phyloP scores from a whole-genome alignment of 352 stramenopile genomes.

The Phytophthora idaei region DNA sequence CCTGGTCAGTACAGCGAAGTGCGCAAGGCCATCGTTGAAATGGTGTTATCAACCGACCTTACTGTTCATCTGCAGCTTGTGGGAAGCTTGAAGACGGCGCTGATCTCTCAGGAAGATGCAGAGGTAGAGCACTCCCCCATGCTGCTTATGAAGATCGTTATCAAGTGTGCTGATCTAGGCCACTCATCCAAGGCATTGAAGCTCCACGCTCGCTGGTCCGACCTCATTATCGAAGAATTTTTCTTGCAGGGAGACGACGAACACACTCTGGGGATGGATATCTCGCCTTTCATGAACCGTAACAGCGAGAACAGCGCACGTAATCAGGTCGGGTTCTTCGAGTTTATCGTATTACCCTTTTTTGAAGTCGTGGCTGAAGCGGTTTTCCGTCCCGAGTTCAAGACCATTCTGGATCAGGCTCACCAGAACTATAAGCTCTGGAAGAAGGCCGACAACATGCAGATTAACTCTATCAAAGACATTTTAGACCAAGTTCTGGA shows the following conservation, averaged over 20 bases:
- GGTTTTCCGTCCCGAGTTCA: conserved; percentile 78
- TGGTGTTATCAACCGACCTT: conserved; percentile 87
- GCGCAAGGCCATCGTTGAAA: conserved; percentile 84
- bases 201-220: conserved; percentile 89
- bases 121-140: conserved; percentile 81
- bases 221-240: conserved; percentile 95
- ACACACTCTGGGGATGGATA: conserved; percentile 84
- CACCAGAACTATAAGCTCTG: conserved; percentile 86
- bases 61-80: conserved; percentile 83
- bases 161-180: conserved; percentile 92
- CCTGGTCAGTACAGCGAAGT: conserved; percentile 65
- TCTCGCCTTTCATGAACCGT: conserved; percentile 94
- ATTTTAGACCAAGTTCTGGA: conserved; percentile 83
- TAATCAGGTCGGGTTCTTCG: conserved; percentile 87
- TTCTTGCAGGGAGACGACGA: conserved; percentile 95
- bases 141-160: conserved; percentile 88
- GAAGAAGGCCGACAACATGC: conserved; percentile 79
- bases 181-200: conserved; percentile 89
- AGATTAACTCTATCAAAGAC: conserved; percentile 87
- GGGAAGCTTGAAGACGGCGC: conserved; percentile 76
- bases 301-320: conserved; percentile 86
- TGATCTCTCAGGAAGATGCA: conserved; percentile 77
- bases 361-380: conserved; percentile 82
- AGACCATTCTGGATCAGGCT: conserved; percentile 79
- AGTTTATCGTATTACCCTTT: conserved; percentile 87